Conservation (phyloP, 768 basidiomycete species). For the Chalciporus piperatus region DNA sequence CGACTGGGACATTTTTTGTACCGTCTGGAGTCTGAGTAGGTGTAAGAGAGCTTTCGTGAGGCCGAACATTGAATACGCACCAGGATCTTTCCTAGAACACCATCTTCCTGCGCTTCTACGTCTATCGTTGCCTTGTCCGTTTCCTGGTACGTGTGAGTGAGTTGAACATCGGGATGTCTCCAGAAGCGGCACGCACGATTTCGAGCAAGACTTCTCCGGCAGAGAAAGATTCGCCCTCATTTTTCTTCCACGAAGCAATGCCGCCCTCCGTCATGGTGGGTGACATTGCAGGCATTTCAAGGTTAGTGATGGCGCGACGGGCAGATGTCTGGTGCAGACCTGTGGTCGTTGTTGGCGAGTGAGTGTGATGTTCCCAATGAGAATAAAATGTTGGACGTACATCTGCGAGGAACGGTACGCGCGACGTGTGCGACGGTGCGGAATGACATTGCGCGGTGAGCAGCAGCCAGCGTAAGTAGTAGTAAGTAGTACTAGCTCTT, state of each 20-base stretch:
- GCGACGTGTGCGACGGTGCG: conserved; percentile 10
- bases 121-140: conserved; percentile 97
- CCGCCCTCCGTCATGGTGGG: conserved; percentile 97
- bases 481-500: too few relatives aligned
- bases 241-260: conserved; percentile 87
- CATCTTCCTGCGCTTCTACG: conserved; percentile 98
- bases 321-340: conserved; percentile 48
- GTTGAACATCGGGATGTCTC: not conserved
- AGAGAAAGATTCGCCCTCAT: conserved; percentile 74
- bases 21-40: conserved; percentile 64
- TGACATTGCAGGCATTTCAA: conserved; percentile 96
- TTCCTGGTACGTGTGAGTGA: conserved; percentile 51
- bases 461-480: not conserved
- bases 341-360: conserved; percentile 8
- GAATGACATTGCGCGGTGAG: conserved; percentile 14
- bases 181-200: conserved; percentile 56
- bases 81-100: conserved; percentile 89
- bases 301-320: conserved; percentile 63
- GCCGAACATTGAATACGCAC: conserved; percentile 40
- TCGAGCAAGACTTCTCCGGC: conserved; percentile 87
- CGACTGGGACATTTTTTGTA: conserved; percentile 81
- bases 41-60: not conserved
- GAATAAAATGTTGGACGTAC: conserved; percentile 9
- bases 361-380: not conserved
- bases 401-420: conserved; percentile 22